These are phyloP conservation scores for Chytriomyces sp. DNA, from an alignment of 192 early-diverging fungal species.

Conservation along the genomic window DNA sequence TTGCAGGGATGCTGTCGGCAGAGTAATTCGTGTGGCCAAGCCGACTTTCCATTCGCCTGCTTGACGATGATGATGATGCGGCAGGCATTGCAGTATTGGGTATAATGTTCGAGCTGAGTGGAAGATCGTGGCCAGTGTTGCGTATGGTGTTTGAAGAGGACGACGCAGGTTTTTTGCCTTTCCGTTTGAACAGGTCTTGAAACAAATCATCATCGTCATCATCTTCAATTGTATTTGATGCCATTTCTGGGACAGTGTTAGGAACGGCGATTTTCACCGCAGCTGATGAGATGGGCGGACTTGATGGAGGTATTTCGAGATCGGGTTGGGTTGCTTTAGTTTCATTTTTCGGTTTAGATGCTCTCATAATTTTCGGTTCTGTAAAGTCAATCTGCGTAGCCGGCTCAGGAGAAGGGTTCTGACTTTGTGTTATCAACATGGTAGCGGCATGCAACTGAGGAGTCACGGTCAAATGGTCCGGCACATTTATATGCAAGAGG, in stretches of 20 bases:
- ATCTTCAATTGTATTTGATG: not conserved
- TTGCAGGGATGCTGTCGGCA: not conserved
- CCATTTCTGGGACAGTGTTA: not conserved
- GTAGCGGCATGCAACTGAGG: not conserved
- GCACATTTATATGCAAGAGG: not conserved
- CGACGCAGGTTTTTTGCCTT: not conserved
- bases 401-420: not conserved
- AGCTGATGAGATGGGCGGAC: not conserved
- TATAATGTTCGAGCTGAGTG: not conserved
- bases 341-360: not conserved
- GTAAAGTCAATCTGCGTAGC: not conserved
- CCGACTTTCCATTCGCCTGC: not conserved
- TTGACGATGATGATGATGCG: not conserved
- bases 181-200: constrained; percentile 3
- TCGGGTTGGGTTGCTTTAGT: not conserved
- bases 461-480: not conserved
- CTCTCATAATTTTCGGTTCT: not conserved
- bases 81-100: not conserved
- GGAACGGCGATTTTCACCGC: not conserved
- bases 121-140: not conserved
- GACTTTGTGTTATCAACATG: not conserved
- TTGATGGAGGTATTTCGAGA: not conserved
- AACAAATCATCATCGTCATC: constrained; percentile 24
- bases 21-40: not conserved
- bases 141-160: not conserved